Conservation (phyloP, 2,329 filamentous ascomycete genomes). For the Grosmannia serpens region DNA sequence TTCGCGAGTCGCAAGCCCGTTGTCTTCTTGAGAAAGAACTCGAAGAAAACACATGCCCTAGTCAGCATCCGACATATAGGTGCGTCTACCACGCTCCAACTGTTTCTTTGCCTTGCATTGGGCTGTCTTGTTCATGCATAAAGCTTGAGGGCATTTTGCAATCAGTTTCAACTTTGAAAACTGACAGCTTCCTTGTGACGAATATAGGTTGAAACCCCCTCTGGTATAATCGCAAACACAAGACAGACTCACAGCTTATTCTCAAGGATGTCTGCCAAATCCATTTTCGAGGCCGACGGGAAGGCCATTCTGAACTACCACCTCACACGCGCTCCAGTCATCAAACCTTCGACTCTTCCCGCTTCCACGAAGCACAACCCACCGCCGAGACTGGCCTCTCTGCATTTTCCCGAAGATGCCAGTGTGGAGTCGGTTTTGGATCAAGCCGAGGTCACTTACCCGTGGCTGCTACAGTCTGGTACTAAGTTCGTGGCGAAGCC, state of each 20-base stretch:
- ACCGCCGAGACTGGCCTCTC: conserved; percentile 76
- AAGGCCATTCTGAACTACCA: conserved; percentile 99
- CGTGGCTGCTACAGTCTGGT: conserved; percentile 75
- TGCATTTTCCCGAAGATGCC: conserved; percentile 86
- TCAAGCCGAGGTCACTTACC: conserved; percentile 93
- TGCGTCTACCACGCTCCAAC: background rate
- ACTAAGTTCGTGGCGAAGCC: conserved; percentile 98
- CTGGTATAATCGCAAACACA: background rate
- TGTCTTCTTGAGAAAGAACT: background rate
- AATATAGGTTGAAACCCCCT: background rate
- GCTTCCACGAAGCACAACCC: conserved; percentile 79
- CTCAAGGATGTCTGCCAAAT: conserved; percentile 73
- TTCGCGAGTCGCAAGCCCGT: background rate
- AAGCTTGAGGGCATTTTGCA: background rate
- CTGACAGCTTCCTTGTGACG: background rate
- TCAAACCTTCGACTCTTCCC: conserved; percentile 94
- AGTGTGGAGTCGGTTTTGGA: conserved; percentile 75
- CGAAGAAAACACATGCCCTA: background rate
- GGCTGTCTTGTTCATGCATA: background rate
- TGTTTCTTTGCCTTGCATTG: background rate
- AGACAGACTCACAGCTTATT: background rate
- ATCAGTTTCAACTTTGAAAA: background rate
- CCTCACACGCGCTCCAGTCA: conserved; percentile 91
- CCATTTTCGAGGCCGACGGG: conserved; percentile 97
- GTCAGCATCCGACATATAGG: no score